A percentile compares a stretch with the other conserved stretches of the same genome.
Evolutionary conservation across 768 basidiomycete species (phyloP).

Genomic region (Termitomyces sp.): DNA sequence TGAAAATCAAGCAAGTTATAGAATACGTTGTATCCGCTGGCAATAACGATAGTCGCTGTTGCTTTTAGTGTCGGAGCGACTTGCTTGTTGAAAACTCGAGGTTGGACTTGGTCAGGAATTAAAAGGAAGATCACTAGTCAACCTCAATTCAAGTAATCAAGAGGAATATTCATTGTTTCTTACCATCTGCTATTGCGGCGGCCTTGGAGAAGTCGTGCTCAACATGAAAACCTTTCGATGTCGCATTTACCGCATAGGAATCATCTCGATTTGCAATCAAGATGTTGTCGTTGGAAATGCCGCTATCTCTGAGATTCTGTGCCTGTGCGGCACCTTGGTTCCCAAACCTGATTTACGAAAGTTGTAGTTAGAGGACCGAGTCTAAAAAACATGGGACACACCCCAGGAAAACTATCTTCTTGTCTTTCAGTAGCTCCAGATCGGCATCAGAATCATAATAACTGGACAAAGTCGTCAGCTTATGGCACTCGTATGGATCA

Average conservation of each 20-base stretch:
- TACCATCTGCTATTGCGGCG: constrained; percentile 49
- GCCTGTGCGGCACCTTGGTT: constrained; percentile 66
- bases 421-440: constrained; percentile 36
- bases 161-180: constrained; percentile 7
- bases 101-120: constrained; percentile 61
- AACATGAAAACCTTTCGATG: constrained; percentile 49
- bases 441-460: constrained; percentile 64
- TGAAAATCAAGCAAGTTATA: constrained; percentile 52
- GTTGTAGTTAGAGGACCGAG: not conserved
- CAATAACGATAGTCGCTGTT: constrained; percentile 45
- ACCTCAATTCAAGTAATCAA: not conserved
- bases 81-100: constrained; percentile 52
- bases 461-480: constrained; percentile 19
- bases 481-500: not conserved
- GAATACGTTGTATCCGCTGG: constrained; percentile 63
- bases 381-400: constrained; percentile 16
- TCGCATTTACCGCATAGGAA: constrained; percentile 51
- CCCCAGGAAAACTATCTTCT: constrained; percentile 58
- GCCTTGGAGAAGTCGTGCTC: constrained; percentile 53
- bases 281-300: constrained; percentile 56
- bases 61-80: constrained; percentile 46
- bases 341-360: constrained; percentile 38
- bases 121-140: constrained; percentile 50
- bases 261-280: constrained; percentile 54
- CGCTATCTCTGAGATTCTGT: constrained; percentile 58